A percentile compares a stretch with the other conserved stretches of the same genome.
phyloP scores from a whole-genome alignment of 495 filamentous ascomycete genomes.

The Ramalina intermedia region DNA sequence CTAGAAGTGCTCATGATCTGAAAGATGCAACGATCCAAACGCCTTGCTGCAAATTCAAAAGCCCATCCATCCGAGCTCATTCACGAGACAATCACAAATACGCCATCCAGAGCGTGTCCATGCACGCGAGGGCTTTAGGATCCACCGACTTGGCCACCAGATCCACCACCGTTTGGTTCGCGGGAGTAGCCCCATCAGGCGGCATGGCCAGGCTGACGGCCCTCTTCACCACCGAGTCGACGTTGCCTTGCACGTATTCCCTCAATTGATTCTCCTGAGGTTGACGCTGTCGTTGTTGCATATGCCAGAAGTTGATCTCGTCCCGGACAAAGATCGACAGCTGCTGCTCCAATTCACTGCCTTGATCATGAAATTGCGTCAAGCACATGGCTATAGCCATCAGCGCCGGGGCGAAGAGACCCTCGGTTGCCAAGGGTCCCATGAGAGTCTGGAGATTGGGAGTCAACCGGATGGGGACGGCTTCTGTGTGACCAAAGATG shows the following conservation, averaged over 20 bases:
- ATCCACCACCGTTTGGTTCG: constrained; percentile 93
- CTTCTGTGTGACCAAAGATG: constrained; percentile 85
- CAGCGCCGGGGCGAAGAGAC: constrained; percentile 78
- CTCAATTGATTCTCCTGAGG: constrained; percentile 60
- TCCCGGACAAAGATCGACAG: constrained; percentile 88
- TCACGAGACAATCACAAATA: constrained; percentile 45
- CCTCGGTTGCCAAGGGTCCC: constrained; percentile 89
- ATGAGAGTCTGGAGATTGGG: constrained; percentile 91
- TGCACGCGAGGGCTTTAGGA: constrained; percentile 65
- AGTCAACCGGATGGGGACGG: constrained; percentile 91
- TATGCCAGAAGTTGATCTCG: constrained; percentile 97
- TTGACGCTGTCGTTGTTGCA: constrained; percentile 54
- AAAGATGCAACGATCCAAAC: background rate
- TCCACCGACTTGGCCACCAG: constrained; percentile 73
- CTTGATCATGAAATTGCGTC: constrained; percentile 64
- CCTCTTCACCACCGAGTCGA: constrained; percentile 77
- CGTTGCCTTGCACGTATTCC: constrained; percentile 77
- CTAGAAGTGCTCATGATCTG: background rate
- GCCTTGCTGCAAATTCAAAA: background rate
- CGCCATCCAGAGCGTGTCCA: constrained; percentile 94
- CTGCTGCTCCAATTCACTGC: constrained; percentile 69
- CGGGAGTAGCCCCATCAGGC: constrained; percentile 58
- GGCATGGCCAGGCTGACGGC: constrained; percentile 63
- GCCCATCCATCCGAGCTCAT: background rate
- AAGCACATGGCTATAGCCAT: constrained; percentile 94